These are phyloP conservation scores for Podochytrium sp. DNA, from an alignment of 192 early-diverging fungal genomes.

Conservation along the genomic window DNA sequence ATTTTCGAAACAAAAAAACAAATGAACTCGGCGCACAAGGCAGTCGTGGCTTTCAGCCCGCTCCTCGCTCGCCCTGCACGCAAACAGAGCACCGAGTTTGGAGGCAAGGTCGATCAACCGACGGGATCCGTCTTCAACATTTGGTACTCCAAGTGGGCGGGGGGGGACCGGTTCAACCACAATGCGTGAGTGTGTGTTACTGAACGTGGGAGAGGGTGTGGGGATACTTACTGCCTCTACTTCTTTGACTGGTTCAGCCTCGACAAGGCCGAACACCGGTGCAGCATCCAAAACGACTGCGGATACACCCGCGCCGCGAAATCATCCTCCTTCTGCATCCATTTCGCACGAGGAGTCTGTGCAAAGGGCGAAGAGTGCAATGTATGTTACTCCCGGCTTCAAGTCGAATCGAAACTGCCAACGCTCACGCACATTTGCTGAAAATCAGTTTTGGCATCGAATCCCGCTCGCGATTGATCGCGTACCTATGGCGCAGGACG, in stretches of 20 bases:
- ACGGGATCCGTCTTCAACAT: slow-evolving; percentile 62
- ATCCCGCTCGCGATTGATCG: slow-evolving; percentile 55
- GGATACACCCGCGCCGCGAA: slow-evolving; percentile 70
- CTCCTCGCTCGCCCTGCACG: slow-evolving; percentile 42
- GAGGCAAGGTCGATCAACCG: slow-evolving; percentile 44
- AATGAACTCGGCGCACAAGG: slow-evolving; percentile 35
- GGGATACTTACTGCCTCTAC: neutral
- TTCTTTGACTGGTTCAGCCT: slow-evolving; percentile 18
- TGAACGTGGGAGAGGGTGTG: slow-evolving; percentile 1
- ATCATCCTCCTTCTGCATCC: slow-evolving; percentile 75
- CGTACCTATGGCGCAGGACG: slow-evolving; percentile 56
- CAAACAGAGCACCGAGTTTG: slow-evolving; percentile 38
- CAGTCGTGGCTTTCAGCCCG: slow-evolving; percentile 19
- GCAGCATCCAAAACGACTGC: slow-evolving; percentile 65
- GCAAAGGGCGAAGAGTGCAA: slow-evolving; percentile 61
- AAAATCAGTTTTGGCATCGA: slow-evolving; percentile 54
- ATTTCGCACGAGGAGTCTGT: slow-evolving; percentile 84
- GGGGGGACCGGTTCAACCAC: slow-evolving; percentile 42
- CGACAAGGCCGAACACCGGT: slow-evolving; percentile 66
- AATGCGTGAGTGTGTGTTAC: slow-evolving; percentile 32
- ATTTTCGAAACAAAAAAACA: slow-evolving; percentile 1
- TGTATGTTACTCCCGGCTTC: too few relatives aligned
- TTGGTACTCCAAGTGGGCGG: slow-evolving; percentile 68
- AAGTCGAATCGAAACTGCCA: too few relatives aligned
- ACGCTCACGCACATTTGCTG: slow-evolving; percentile 46